Percentiles rank a stretch among this genome's conserved stretches.
These are phyloP conservation scores for Talaromyces borbonicus DNA, from an alignment of 495 filamentous ascomycete genomes.

Conservation along the genomic window DNA sequence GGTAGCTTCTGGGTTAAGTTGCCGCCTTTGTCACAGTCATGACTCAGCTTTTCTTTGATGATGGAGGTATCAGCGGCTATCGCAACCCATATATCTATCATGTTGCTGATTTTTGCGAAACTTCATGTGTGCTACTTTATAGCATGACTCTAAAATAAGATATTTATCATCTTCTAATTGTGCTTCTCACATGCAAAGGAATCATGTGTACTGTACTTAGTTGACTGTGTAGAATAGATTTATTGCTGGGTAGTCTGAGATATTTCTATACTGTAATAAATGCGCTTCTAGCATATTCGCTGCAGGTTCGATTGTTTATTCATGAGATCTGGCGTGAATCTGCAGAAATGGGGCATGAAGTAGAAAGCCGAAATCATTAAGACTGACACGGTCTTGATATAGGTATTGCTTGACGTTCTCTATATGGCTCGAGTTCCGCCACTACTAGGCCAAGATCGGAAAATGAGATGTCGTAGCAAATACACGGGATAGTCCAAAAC, in stretches of 20 bases:
- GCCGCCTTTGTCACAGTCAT: neutral
- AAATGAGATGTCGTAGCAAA: neutral
- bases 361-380: neutral
- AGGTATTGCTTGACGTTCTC: neutral
- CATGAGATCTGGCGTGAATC: neutral
- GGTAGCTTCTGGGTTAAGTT: neutral
- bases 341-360: neutral
- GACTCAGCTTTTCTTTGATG: neutral
- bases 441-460: neutral
- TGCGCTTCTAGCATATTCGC: neutral
- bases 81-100: neutral
- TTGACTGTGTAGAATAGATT: neutral
- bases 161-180: no score
- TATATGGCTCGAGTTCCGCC: neutral
- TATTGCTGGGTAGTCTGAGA: neutral
- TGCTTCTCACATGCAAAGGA: no score
- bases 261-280: neutral
- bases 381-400: neutral
- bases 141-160: neutral
- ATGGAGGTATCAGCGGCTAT: neutral
- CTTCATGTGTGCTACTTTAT: neutral
- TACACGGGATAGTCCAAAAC: neutral
- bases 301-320: neutral
- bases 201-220: neutral
- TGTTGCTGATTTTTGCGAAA: neutral